A percentile compares a stretch with the other conserved stretches of the same genome.
These are phyloP conservation scores for Penicillium rolfsii DNA, from an alignment of 2,329 filamentous ascomycete species.

Conservation along the genomic window DNA sequence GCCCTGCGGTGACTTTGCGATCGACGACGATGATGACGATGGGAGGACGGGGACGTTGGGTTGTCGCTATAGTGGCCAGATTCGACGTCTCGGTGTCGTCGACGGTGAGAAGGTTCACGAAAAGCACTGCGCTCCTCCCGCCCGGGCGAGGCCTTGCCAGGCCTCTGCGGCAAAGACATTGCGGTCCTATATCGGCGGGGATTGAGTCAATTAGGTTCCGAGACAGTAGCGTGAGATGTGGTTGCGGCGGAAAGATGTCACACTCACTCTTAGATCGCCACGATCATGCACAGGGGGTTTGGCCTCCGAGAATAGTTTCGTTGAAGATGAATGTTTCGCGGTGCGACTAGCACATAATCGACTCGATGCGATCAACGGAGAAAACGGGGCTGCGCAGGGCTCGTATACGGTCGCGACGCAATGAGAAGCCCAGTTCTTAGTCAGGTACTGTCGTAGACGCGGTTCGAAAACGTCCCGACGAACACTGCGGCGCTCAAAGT, in stretches of 20 bases:
- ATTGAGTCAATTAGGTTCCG: not conserved
- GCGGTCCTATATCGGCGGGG: slow-evolving; percentile 21
- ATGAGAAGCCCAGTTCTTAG: not conserved
- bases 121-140: slow-evolving; percentile 65
- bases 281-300: slow-evolving; percentile 13
- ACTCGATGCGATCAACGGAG: slow-evolving; percentile 4
- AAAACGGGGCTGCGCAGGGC: not conserved
- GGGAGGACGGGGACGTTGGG: slow-evolving; percentile 41
- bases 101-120: slow-evolving; percentile 62
- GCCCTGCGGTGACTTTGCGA: slow-evolving; percentile 52
- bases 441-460: not conserved
- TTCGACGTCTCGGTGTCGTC: slow-evolving; percentile 74
- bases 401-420: not conserved
- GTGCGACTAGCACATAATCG: slow-evolving; percentile 4
- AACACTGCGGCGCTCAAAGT: slow-evolving; percentile 1
- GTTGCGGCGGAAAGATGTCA: not conserved
- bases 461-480: not conserved
- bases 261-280: slow-evolving; percentile 17
- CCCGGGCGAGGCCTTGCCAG: slow-evolving; percentile 63
- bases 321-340: not conserved
- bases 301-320: not conserved
- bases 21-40: slow-evolving; percentile 46
- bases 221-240: not conserved
- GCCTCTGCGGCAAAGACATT: slow-evolving; percentile 62
- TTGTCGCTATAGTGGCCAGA: slow-evolving; percentile 54